A percentile compares a stretch with the other conserved stretches of the same genome.
phyloP scores from a whole-genome alignment of 1,284 basidiomycete genomes.

The Rhizopogon parksii region DNA sequence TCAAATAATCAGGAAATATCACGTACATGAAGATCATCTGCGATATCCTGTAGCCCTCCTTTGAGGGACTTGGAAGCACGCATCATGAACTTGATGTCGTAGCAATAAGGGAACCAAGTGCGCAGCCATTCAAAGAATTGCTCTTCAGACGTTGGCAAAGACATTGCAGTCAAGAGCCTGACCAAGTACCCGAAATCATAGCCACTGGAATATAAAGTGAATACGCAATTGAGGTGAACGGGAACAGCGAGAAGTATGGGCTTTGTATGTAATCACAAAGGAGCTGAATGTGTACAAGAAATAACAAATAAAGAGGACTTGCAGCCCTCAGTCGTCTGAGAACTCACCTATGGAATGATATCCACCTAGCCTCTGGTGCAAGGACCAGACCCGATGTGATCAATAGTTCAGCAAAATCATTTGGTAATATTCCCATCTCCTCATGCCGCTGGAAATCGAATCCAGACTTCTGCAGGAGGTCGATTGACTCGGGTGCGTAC shows the following conservation, averaged over 20 bases:
- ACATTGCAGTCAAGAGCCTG: constrained; percentile 86
- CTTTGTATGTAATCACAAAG: neutral
- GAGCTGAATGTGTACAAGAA: neutral
- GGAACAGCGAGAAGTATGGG: neutral
- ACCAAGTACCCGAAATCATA: constrained; percentile 99
- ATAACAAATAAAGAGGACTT: neutral
- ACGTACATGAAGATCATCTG: constrained; percentile 81
- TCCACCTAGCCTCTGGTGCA: constrained; percentile 89
- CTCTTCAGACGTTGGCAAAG: constrained; percentile 84
- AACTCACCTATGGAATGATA: constrained; percentile 92
- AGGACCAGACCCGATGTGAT: constrained; percentile 94
- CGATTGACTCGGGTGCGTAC: constrained; percentile 96
- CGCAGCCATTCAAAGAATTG: constrained; percentile 85
- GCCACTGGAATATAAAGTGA: constrained; percentile 50
- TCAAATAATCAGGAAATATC: constrained; percentile 9
- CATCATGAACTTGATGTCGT: constrained; percentile 98
- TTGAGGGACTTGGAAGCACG: constrained; percentile 83
- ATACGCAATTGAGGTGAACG: constrained; percentile 8
- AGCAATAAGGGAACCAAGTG: constrained; percentile 95
- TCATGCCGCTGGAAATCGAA: constrained; percentile 94
- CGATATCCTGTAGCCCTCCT: constrained; percentile 93
- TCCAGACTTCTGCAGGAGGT: constrained; percentile 90
- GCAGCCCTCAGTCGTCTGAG: neutral
- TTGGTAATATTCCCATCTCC: constrained; percentile 86
- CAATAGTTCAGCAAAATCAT: constrained; percentile 95